phyloP scores from a whole-genome alignment of 805 yeast species.

The Pichia kluyveri region DNA sequence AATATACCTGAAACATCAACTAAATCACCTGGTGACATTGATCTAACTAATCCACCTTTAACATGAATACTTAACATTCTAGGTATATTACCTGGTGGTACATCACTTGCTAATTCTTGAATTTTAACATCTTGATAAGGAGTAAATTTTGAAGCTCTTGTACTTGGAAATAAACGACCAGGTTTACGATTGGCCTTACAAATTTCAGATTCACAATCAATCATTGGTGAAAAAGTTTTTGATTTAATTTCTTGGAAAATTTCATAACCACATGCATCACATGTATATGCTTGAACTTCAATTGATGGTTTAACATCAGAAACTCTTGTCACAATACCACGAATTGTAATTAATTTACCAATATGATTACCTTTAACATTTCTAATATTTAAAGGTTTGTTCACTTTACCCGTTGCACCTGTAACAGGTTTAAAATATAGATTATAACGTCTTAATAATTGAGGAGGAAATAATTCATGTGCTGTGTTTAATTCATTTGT shows the following conservation, averaged over 20 bases:
- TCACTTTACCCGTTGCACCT: slow-evolving; percentile 25
- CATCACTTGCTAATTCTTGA: slow-evolving; percentile 93
- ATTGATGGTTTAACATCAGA: slow-evolving; percentile 94
- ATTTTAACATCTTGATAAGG: slow-evolving; percentile 93
- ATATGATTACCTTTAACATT: slow-evolving; percentile 76
- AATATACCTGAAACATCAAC: slow-evolving; percentile 91
- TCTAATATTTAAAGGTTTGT: slow-evolving; percentile 75
- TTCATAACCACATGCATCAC: slow-evolving; percentile 96
- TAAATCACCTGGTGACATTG: slow-evolving; percentile 86
- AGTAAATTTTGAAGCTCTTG: slow-evolving; percentile 91
- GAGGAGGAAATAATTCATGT: slow-evolving; percentile 66
- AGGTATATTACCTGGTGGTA: slow-evolving; percentile 97
- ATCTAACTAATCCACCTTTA: slow-evolving; percentile 85
- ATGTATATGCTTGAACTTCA: slow-evolving; percentile 87
- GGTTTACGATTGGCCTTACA: slow-evolving; percentile 72
- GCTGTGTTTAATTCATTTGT: slow-evolving; percentile 18
- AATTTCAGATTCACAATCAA: slow-evolving; percentile 75
- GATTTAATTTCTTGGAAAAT: slow-evolving; percentile 90
- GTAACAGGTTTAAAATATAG: slow-evolving; percentile 80
- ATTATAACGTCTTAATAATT: slow-evolving; percentile 77
- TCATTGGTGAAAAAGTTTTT: slow-evolving; percentile 76
- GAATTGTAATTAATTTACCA: slow-evolving; percentile 80
- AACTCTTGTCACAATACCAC: slow-evolving; percentile 93
- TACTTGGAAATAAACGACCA: slow-evolving; percentile 86
- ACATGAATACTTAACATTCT: slow-evolving; percentile 77